phyloP scores from a whole-genome alignment of 2,329 filamentous ascomycete genomes.

The Colletotrichum eremochloae region DNA sequence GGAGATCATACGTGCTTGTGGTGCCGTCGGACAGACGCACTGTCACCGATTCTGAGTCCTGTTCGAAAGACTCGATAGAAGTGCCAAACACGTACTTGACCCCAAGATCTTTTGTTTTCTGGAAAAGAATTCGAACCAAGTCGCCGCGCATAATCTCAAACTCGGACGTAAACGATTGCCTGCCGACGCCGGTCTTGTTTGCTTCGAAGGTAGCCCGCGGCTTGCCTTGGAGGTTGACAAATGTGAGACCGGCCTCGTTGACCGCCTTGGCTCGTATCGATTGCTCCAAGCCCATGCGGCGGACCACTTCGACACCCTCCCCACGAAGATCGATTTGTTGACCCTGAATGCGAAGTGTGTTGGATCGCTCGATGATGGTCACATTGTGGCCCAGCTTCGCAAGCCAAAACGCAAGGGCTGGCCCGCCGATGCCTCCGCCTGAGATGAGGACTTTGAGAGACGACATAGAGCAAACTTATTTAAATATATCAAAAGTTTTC shows the following conservation, averaged over 20 bases:
- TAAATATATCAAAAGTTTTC: background rate
- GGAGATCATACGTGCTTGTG: slow-evolving; percentile 60
- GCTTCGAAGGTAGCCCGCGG: slow-evolving; percentile 55
- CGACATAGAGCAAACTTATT: slow-evolving; percentile 38
- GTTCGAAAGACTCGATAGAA: slow-evolving; percentile 47
- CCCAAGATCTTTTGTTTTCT: slow-evolving; percentile 50
- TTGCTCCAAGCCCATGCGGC: slow-evolving; percentile 56
- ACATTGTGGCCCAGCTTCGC: slow-evolving; percentile 53
- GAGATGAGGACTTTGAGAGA: slow-evolving; percentile 62
- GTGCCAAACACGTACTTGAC: slow-evolving; percentile 48
- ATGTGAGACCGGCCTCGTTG: slow-evolving; percentile 61
- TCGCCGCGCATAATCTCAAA: slow-evolving; percentile 73
- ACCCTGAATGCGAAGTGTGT: slow-evolving; percentile 54
- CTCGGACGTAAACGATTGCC: slow-evolving; percentile 64
- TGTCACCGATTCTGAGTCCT: slow-evolving; percentile 51
- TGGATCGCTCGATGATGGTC: slow-evolving; percentile 59
- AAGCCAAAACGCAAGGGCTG: slow-evolving; percentile 58
- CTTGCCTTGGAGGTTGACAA: slow-evolving; percentile 58
- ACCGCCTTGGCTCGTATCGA: slow-evolving; percentile 54
- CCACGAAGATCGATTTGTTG: slow-evolving; percentile 62
- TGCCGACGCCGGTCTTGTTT: slow-evolving; percentile 57
- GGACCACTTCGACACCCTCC: slow-evolving; percentile 55
- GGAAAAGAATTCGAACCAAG: slow-evolving; percentile 64
- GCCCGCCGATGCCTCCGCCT: slow-evolving; percentile 61
- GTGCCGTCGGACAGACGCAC: slow-evolving; percentile 59